Base-by-base conservation (phyloP, 2,329 filamentous ascomycete species). In the Macrophomina pseudophaseolina region DNA sequence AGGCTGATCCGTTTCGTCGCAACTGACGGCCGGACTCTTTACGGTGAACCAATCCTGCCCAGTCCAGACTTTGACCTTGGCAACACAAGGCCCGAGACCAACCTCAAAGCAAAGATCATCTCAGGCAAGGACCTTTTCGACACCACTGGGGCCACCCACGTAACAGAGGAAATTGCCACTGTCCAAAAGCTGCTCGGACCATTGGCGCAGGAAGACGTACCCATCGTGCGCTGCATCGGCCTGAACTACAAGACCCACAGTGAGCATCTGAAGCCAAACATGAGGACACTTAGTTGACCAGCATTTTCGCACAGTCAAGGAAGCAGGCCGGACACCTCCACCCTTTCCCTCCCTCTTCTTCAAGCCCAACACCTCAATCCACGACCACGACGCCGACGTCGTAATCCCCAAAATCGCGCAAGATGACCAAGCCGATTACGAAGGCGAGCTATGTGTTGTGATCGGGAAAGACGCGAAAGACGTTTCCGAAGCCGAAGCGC, bases 331-430 rank as follows among this genome's bases (percentile, higher is more conserved):
- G 85, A 90, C 1, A 83, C 91, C 67, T 91, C 91, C 1, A 85
- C 87, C 72, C 90, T 88, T 70, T 91, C 91, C 0, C 84, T 93
- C 11, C 23, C 79, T 85, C 42, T 87, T 86, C 72, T 82, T 84
- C 72, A 86, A 86, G 69, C 74, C 76, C 30, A 75, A 74, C 68
- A 78, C 76, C 5, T 74, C 81, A 79, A 8, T 79, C 68, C 56
- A 80, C 75, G 49, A 80, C 74, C 62, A 76, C 82, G 44, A 69
- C 71, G 67, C 80, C 74, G 59, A 79, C 68, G 80, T 86, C 0
- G 70, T 80, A 0, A 80, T 86, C 33, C 84, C 84, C 5, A 80
- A 80, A 64, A 78, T 85, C 52, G 80, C 80, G 0, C 84, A 86
- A 68, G 78, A 84, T 67, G 78, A 74, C 51, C 74, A 83, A 68